Base-by-base conservation (phyloP, 306 rosid species). In the Bauhinia variegata region DNA sequence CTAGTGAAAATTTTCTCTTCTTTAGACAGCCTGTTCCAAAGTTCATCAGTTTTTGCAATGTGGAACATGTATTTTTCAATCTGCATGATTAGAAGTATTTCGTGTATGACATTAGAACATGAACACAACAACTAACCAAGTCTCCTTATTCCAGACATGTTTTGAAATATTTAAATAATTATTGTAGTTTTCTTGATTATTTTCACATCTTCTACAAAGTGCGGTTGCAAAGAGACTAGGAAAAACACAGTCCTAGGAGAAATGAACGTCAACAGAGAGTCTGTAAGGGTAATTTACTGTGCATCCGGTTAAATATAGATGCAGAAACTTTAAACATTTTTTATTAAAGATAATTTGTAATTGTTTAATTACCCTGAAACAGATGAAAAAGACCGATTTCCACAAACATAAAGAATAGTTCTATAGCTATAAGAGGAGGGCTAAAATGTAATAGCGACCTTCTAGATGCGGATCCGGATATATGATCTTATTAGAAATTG, bases 401-500 rank as follows among this genome's bases (percentile, higher is more conserved):
- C 23, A 23, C 39, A 17, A 54, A 67, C 49, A 71, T 15, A 6
- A 47, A 63, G 3, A 6, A 31, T 19, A 63, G 37, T 13, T 34
- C 37, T 19, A 60, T 58, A 31, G n/a, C 41, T 61, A 36, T 6
- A 44, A 34, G 8, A 17, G 6, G 42, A 54, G 46, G 37, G 53
- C 42, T 38, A 54, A 71, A 38, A 15, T 55, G 4, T 6, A 39
- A 75, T 51, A 15, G 41, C 65, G 61, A 89, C 99, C 97, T 89
- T 93, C 79, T 86, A 95, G 19, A 93, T 80, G 48, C 99, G 95
- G 79, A 85, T 77, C 43, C 99, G 80, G 59, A 88, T 86, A 65
- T 93, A 89, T 4, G 99, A 93, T 82, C 96, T 82, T 32, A 93
- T 75, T 42, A 93, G 67, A 78, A 90, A 93, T 51, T 84, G 89